phyloP scores from a whole-genome alignment of 257 asterid genomes.

The Plantago ovata region DNA sequence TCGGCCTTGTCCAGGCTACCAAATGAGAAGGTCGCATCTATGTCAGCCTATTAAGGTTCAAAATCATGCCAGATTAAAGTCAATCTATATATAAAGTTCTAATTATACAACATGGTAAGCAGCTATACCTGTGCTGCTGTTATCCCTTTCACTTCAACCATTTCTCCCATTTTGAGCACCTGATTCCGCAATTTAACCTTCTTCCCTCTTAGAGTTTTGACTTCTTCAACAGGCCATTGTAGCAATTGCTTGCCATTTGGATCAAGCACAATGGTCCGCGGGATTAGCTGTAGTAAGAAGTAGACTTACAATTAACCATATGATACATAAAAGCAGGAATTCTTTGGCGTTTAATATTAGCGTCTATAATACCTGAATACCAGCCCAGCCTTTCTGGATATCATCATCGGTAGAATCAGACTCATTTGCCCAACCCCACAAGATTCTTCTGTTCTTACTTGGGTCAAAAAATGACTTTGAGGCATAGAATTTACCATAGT shows the following conservation, averaged over 20 bases:
- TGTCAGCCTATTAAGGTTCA: slow-evolving; percentile 41
- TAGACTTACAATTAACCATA: no score
- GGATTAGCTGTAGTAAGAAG: slow-evolving; percentile 46
- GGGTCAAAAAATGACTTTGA: slow-evolving; percentile 72
- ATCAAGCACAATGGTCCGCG: slow-evolving; percentile 56
- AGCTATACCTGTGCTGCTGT: slow-evolving; percentile 60
- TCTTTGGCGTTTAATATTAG: no score
- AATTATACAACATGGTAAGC: no score
- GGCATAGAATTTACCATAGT: slow-evolving; percentile 74
- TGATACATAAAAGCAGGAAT: no score
- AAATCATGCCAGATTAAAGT: not conserved
- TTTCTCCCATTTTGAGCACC: slow-evolving; percentile 32
- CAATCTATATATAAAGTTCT: not conserved
- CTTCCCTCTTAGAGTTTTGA: slow-evolving; percentile 39
- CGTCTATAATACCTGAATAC: slow-evolving; percentile 40
- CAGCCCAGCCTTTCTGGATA: slow-evolving; percentile 66
- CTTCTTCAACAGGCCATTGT: slow-evolving; percentile 72
- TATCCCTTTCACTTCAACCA: slow-evolving; percentile 46
- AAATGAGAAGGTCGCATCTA: slow-evolving; percentile 45
- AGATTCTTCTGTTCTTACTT: slow-evolving; percentile 43
- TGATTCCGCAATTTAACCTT: slow-evolving; percentile 27
- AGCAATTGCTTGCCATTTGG: slow-evolving; percentile 57
- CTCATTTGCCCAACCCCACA: slow-evolving; percentile 86
- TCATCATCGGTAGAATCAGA: slow-evolving; percentile 42
- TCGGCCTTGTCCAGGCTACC: slow-evolving; percentile 55